Evolutionary conservation across 352 stramenopile genomes (phyloP).

Genomic region (Thraustochytrium aureum): DNA sequence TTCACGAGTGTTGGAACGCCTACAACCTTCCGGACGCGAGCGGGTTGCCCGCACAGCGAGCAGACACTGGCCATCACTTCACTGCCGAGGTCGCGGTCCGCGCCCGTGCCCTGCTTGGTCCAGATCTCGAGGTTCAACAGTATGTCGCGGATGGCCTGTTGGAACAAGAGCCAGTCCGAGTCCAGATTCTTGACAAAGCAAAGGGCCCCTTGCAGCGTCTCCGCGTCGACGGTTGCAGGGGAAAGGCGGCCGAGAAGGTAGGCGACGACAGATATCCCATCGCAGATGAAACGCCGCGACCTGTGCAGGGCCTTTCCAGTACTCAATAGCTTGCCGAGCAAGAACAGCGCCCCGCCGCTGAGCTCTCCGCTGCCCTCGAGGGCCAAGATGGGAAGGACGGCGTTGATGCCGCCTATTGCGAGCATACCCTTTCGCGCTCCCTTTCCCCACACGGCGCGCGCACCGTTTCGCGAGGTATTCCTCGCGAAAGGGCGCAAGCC

Average conservation of each 20-base stretch:
- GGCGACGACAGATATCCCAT: not conserved
- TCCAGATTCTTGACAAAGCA: slow-evolving; percentile 3
- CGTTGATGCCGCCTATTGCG: slow-evolving; percentile 33
- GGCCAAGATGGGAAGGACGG: slow-evolving; percentile 24
- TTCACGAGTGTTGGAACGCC: not conserved
- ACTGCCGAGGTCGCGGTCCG: not conserved
- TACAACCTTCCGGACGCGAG: not conserved
- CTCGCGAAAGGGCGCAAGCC: not conserved
- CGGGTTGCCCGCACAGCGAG: not conserved
- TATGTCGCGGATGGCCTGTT: slow-evolving; percentile 33
- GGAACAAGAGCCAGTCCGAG: not conserved
- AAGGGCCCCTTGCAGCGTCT: slow-evolving; percentile 25
- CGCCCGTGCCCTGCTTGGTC: not conserved
- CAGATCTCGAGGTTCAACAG: slow-evolving; percentile 23
- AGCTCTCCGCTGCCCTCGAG: slow-evolving; percentile 23
- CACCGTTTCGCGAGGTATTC: not conserved
- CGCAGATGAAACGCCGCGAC: slow-evolving; percentile 4
- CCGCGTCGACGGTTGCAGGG: not conserved
- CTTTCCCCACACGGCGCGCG: not conserved
- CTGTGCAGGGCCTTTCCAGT: not conserved
- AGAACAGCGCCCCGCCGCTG: not conserved
- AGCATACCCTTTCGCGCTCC: slow-evolving; percentile 48
- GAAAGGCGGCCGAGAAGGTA: slow-evolving; percentile 5
- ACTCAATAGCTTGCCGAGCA: not conserved
- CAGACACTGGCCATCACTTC: not conserved